phyloP scores from a whole-genome alignment of 164 flowering plant species.

The Vitis labrusca region DNA sequence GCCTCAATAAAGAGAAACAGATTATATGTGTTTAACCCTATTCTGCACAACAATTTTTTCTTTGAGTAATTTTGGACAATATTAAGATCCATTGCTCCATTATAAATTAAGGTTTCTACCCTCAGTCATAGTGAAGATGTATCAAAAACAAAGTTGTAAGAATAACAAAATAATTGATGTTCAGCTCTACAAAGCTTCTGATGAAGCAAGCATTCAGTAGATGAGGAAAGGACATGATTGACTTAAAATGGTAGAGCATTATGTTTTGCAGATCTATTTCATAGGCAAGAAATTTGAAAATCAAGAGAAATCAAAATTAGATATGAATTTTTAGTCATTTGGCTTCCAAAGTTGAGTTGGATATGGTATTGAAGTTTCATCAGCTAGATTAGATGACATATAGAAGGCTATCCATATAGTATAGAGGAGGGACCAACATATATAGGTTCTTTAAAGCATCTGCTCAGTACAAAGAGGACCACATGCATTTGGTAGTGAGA shows the following conservation, averaged over 20 bases:
- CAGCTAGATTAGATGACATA: conserved; percentile 6
- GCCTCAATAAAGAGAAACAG: not conserved
- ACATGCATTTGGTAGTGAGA: conserved; percentile 21
- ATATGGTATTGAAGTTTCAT: conserved; percentile 1
- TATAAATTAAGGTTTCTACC: no score
- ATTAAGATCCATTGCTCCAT: not conserved
- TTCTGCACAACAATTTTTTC: not conserved
- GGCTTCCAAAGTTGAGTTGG: conserved; percentile 18
- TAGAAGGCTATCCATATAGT: not conserved
- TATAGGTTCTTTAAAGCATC: conserved; percentile 32
- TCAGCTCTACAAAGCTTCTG: no score
- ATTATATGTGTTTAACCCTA: no score
- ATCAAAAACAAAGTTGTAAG: not conserved
- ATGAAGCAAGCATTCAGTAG: no score
- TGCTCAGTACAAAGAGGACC: conserved; percentile 17
- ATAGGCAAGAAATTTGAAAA: no score
- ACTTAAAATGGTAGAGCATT: not conserved
- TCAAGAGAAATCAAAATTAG: not conserved
- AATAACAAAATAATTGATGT: no score
- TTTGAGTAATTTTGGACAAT: not conserved
- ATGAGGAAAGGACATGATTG: not conserved
- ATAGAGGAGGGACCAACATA: conserved; percentile 31
- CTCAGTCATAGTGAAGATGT: not conserved
- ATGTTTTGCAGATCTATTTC: no score
- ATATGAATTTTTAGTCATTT: not conserved